Conservation (phyloP, 140 eudicot genomes). For the Flaveria floridana region DNA sequence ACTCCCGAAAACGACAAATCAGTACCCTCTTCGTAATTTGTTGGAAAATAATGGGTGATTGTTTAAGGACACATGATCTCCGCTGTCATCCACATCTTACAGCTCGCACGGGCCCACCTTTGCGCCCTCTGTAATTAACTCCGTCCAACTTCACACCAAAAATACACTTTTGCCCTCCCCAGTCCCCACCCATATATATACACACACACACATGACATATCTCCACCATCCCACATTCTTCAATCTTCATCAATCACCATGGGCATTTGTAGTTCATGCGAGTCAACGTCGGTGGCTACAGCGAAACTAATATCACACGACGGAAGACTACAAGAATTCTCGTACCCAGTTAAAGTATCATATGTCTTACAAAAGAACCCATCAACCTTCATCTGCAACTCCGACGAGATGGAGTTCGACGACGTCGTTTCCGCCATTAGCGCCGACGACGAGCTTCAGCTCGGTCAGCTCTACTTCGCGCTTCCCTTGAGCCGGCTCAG, state of each 20-base stretch:
- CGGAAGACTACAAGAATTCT: conserved; percentile 69
- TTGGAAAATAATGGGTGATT: conserved; percentile 6
- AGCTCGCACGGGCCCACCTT: conserved; percentile 41
- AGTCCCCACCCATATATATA: conserved; percentile 18
- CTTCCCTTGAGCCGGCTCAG: conserved; percentile 59
- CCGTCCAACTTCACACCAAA: not conserved
- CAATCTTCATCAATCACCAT: conserved; percentile 23
- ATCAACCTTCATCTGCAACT: conserved; percentile 65
- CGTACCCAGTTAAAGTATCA: conserved; percentile 72
- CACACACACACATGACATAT: not conserved
- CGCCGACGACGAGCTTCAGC: conserved; percentile 62
- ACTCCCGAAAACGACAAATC: conserved; percentile 19
- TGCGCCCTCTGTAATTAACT: conserved; percentile 24
- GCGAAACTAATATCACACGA: conserved; percentile 67
- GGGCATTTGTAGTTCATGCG: conserved; percentile 84
- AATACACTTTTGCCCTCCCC: conserved; percentile 32
- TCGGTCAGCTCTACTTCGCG: conserved; percentile 75
- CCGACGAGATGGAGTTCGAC: conserved; percentile 96
- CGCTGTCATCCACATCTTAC: conserved; percentile 47
- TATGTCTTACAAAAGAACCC: conserved; percentile 62
- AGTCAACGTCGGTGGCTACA: conserved; percentile 56
- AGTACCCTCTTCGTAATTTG: conserved; percentile 30
- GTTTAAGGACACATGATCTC: conserved; percentile 42
- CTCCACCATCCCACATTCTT: not conserved
- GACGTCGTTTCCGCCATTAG: conserved; percentile 60